A percentile compares a stretch with the other conserved stretches of the same genome.
phyloP scores from a whole-genome alignment of 1,284 basidiomycete genomes.

The Fomitopsis schrenkii region DNA sequence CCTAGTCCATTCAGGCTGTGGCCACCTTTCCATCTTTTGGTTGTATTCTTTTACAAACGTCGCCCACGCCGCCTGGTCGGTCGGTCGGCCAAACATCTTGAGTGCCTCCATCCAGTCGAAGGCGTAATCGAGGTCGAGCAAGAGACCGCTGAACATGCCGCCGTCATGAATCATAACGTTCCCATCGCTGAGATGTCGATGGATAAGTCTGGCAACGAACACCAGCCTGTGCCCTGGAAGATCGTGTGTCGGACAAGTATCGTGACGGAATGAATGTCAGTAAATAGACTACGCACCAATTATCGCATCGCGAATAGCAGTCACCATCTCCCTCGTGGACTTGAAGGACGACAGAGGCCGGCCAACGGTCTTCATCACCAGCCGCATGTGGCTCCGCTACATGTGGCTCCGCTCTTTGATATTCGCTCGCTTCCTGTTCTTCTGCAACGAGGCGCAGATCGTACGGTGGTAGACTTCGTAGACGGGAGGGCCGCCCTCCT shows the following conservation, averaged over 20 bases:
- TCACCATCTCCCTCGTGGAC: background rate
- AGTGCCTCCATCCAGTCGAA: background rate
- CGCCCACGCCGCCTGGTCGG: background rate
- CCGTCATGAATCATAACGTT: background rate
- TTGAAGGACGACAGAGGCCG: background rate
- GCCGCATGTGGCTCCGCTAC: background rate
- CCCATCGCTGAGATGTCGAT: background rate
- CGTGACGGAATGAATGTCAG: too few species aligned
- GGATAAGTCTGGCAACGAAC: background rate
- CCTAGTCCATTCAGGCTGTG: background rate
- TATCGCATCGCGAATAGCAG: background rate
- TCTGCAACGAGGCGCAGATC: background rate
- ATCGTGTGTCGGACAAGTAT: background rate
- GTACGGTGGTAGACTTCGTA: background rate
- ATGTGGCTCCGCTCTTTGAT: background rate
- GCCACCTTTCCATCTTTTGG: background rate
- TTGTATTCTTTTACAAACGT: background rate
- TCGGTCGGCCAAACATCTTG: background rate
- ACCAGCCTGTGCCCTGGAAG: background rate
- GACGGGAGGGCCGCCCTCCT: background rate
- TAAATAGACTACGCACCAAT: background rate
- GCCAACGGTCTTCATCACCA: background rate
- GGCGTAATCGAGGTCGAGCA: background rate
- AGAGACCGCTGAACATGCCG: background rate
- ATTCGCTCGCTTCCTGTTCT: background rate